Base-by-base conservation (phyloP, 768 basidiomycete genomes). In the Postia placenta region DNA sequence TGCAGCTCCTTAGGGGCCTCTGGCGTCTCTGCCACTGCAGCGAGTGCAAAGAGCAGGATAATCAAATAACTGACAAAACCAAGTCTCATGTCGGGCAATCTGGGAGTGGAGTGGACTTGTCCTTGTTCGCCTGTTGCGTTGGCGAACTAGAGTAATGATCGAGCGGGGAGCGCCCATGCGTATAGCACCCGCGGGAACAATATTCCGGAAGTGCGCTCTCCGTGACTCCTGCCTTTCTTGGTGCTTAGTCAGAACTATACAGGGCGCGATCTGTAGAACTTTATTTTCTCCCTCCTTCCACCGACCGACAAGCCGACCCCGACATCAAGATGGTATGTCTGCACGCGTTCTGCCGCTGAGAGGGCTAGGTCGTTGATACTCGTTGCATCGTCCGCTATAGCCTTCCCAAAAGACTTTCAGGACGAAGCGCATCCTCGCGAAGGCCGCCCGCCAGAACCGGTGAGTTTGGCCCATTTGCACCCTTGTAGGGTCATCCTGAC, bases 351-450 rank as follows among this genome's bases (percentile, higher is more conserved):
- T 25, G 17, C 33, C 24, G 17, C 11, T 2, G 23, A 33, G 12
- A 5, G 37, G 25, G 28, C 19, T 36, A 20, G 20, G n/a, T 30
- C 19, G 28, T 11, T 4, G 56, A 66, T 69, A 63, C 68, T 69
- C 61, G 75, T 78, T 67, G 58, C 76, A 19, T 54, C 53, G 33
- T 7, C 47, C 40, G 37, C 17, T 54, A 15, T 69, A 97, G 95
- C 95, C 95, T 72, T 97, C 95, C 67, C 92, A 97, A 85, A 99
- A 99, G 76, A 81, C 92, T 51, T 97, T 97, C 82, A 81, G 89
- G 67, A 93, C 88, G 69, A 99, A 99, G 79, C 85, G 85, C 68
- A 94, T 84, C 67, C 89, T 99, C 61, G 92, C 95, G 67, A 99
- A 98, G 81, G 92, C 92, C 53, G 70, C 76, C 53, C 85, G 92